phyloP scores from a whole-genome alignment of 768 basidiomycete species.

The Tylopilus plumbeoviolaceoides region DNA sequence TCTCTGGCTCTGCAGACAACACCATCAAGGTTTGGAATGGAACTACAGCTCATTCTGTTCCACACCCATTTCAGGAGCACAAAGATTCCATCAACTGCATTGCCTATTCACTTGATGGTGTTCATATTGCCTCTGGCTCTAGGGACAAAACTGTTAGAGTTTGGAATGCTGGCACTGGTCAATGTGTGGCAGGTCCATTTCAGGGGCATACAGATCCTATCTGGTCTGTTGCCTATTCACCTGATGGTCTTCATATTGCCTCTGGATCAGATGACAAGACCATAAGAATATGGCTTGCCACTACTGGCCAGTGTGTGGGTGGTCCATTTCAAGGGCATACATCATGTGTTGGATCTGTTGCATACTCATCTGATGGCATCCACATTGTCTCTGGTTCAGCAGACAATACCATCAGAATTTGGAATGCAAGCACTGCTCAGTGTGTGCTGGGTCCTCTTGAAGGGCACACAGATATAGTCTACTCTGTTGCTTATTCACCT shows the following conservation, averaged over 20 bases:
- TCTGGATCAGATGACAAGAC: not conserved
- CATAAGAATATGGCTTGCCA: not conserved
- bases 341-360: not conserved
- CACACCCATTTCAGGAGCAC: no score
- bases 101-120: not conserved
- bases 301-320: not conserved
- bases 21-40: not conserved
- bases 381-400: not conserved
- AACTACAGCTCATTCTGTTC: not conserved
- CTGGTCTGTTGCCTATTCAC: not conserved
- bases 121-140: not conserved
- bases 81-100: not conserved
- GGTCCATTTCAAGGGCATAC: not conserved
- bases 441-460: not conserved
- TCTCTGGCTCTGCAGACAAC: not conserved
- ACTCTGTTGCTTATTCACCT: not conserved
- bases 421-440: not conserved
- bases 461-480: not conserved
- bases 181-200: conserved; percentile 10
- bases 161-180: conserved; percentile 2
- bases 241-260: not conserved
- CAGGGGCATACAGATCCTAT: conserved; percentile 2
- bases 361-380: conserved; percentile 2
- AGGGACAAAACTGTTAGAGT: not conserved
- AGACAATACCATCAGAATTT: not conserved